Evolutionary conservation across 2,329 filamentous ascomycete species (phyloP).

Genomic region (Pseudogymnoascus sp.): DNA sequence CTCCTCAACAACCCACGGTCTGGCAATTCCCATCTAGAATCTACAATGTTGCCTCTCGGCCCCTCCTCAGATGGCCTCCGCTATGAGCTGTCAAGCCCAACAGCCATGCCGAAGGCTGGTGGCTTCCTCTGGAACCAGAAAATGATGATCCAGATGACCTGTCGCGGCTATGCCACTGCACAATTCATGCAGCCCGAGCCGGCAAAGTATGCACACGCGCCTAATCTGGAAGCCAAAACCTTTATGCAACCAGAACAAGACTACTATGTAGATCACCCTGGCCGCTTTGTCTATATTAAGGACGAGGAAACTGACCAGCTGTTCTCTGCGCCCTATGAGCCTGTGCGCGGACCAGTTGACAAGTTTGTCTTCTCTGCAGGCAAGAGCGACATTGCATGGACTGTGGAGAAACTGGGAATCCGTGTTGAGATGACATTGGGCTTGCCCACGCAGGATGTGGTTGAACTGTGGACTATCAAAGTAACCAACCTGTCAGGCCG

Average conservation of each 20-base stretch:
- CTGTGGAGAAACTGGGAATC: constrained; percentile 42
- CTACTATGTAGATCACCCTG: constrained; percentile 52
- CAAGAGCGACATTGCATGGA: constrained; percentile 50
- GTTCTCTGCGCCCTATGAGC: constrained; percentile 51
- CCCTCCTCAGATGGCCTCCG: constrained; percentile 42
- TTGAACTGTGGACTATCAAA: constrained; percentile 48
- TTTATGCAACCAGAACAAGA: constrained; percentile 56
- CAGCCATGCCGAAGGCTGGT: constrained; percentile 47
- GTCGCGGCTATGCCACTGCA: constrained; percentile 50
- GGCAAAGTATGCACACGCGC: constrained; percentile 52
- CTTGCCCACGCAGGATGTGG: constrained; percentile 47
- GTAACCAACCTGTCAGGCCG: constrained; percentile 43
- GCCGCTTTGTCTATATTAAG: constrained; percentile 53
- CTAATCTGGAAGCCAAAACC: constrained; percentile 50
- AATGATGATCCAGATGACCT: constrained; percentile 55
- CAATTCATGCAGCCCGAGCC: constrained; percentile 57
- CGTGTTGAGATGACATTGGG: constrained; percentile 45
- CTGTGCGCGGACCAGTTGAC: constrained; percentile 42
- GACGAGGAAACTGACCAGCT: constrained; percentile 44
- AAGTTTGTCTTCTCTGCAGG: constrained; percentile 47
- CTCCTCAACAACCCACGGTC: background rate
- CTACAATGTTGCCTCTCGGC: background rate
- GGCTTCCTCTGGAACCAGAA: constrained; percentile 53
- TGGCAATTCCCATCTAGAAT: background rate
- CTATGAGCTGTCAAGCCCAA: constrained; percentile 49